A percentile compares a stretch with the other conserved stretches of the same genome.
Evolutionary conservation across 352 stramenopile genomes (phyloP).

Genomic region (Globisporangium nodosum): DNA sequence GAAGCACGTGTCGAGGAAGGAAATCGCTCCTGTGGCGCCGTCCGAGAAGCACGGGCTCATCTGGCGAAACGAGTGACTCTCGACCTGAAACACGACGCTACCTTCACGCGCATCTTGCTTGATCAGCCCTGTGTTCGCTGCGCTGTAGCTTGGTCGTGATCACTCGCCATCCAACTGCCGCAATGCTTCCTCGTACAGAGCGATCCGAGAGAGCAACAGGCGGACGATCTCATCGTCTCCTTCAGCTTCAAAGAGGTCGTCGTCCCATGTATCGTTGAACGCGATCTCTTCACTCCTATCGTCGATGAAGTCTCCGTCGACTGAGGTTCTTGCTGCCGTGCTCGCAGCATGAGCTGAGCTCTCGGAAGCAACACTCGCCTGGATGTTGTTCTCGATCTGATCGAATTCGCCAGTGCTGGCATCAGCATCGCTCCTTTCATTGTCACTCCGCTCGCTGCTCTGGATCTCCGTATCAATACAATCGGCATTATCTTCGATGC

Average conservation of each 20-base stretch:
- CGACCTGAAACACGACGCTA: no score
- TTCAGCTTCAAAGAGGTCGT: neutral
- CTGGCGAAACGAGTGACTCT: constrained; percentile 37
- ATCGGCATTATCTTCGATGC: neutral
- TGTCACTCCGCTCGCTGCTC: neutral
- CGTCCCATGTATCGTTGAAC: neutral
- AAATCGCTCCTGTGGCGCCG: constrained; percentile 25
- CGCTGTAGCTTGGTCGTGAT: neutral
- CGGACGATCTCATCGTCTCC: constrained; percentile 10
- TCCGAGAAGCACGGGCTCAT: constrained; percentile 44
- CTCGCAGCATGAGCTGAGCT: neutral
- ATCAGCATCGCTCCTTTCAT: neutral
- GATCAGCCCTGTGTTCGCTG: no score
- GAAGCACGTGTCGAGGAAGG: constrained; percentile 45
- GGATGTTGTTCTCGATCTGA: neutral
- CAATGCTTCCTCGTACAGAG: constrained; percentile 1
- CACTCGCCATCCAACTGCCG: neutral
- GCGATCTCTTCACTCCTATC: neutral
- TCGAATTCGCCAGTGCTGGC: neutral
- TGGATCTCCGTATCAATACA: neutral
- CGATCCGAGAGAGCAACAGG: constrained; percentile 1
- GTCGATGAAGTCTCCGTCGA: neutral
- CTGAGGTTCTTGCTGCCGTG: neutral
- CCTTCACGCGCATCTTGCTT: no score
- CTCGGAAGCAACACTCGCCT: neutral